phyloP scores from a whole-genome alignment of 176 grass and related monocot genomes.

The Saccharum officinarum region DNA sequence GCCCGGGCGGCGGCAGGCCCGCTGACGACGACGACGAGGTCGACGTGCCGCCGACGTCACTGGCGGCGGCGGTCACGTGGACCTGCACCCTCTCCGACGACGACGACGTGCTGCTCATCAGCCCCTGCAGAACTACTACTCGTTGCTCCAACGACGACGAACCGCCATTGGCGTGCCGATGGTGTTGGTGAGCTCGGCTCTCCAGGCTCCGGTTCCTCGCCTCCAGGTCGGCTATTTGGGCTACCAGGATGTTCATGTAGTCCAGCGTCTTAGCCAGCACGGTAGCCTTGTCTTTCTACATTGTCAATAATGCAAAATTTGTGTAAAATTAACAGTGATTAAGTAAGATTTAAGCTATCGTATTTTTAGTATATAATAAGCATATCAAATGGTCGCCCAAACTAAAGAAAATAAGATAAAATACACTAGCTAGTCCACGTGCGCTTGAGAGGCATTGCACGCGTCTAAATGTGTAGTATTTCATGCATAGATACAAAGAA shows the following conservation, averaged over 20 bases:
- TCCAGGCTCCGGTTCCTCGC: conserved; percentile 61
- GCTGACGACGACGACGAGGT: background rate
- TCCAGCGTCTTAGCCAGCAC: conserved; percentile 64
- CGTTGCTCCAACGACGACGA: background rate
- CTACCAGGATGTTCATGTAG: conserved; percentile 57
- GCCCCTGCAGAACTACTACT: background rate
- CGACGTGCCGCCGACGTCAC: background rate
- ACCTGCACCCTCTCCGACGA: conserved; percentile 40
- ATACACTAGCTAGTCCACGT: background rate
- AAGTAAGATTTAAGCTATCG: background rate
- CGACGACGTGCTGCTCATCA: background rate
- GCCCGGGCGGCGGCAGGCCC: background rate
- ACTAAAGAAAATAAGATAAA: background rate
- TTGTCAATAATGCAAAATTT: background rate
- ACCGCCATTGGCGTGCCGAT: background rate
- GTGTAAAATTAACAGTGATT: background rate
- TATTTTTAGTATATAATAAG: background rate
- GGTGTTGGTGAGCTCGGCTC: conserved; percentile 19
- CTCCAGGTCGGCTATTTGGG: conserved; percentile 57
- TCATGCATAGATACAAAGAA: background rate
- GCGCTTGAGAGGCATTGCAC: too few relatives aligned
- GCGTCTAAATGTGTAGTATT: background rate
- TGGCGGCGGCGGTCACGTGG: background rate
- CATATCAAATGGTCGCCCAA: background rate
- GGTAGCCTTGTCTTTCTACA: conserved; percentile 77